Percentiles rank a stretch among this genome's conserved stretches.
Evolutionary conservation across 2,329 filamentous ascomycete genomes (phyloP).

Genomic region (Paracoccidioides brasiliensis): DNA sequence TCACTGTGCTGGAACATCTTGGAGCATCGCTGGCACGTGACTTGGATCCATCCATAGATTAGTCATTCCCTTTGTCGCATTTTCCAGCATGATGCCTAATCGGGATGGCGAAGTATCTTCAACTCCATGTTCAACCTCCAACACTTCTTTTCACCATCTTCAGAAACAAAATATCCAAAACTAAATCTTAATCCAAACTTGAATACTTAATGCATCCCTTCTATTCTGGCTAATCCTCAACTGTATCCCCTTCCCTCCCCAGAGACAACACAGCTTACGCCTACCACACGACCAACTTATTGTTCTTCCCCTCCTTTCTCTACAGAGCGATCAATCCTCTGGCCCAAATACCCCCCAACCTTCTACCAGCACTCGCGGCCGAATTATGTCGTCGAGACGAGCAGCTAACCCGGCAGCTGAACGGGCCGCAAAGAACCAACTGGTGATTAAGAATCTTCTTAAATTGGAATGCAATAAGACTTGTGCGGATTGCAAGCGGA

Average conservation of each 20-base stretch:
- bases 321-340: too few relatives aligned
- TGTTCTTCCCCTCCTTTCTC: background rate
- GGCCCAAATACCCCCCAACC: background rate
- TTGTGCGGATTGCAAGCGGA: conserved; percentile 96
- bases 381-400: background rate
- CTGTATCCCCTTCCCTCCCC: too few relatives aligned
- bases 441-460: conserved; percentile 84
- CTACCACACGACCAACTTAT: background rate
- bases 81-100: background rate
- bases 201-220: too few relatives aligned
- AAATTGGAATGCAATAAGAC: conserved; percentile 94
- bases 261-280: too few relatives aligned
- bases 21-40: too few relatives aligned
- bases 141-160: too few relatives aligned
- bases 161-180: background rate
- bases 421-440: conserved; percentile 82
- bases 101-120: background rate
- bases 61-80: background rate
- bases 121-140: background rate
- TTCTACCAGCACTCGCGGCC: background rate
- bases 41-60: background rate
- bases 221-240: too few relatives aligned
- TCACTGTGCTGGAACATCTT: too few relatives aligned
- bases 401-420: conserved; percentile 47
- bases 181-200: background rate